These are phyloP conservation scores for Cruciata laevipes DNA, from an alignment of 257 asterid species.

Conservation along the genomic window DNA sequence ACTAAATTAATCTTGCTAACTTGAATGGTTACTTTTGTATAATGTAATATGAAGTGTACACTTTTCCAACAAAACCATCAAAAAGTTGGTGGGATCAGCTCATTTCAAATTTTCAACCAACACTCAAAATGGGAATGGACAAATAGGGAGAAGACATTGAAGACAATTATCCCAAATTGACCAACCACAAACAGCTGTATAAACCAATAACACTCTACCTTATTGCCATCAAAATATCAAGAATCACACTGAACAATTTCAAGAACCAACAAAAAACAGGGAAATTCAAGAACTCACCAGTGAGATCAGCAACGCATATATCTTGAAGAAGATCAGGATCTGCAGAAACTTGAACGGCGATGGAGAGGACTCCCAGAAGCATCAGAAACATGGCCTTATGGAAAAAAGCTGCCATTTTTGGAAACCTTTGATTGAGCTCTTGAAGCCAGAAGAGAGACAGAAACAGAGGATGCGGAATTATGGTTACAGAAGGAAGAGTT, in stretches of 20 bases:
- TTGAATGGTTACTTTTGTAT: too few species aligned
- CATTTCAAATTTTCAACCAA: neutral
- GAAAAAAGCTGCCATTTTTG: constrained; percentile 17
- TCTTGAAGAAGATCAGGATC: constrained; percentile 39
- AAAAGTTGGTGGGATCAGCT: neutral
- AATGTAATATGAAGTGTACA: too few species aligned
- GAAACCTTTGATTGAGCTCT: neutral
- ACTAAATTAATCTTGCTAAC: neutral
- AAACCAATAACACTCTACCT: neutral
- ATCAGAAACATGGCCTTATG: neutral
- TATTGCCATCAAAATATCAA: neutral
- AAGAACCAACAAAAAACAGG: too few species aligned
- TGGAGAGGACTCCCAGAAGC: constrained; percentile 10
- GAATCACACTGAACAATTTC: too few species aligned
- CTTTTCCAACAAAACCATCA: neutral
- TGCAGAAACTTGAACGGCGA: constrained; percentile 13
- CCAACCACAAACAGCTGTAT: constrained; percentile 2
- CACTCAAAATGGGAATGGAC: constrained; percentile 9
- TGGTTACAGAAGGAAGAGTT: neutral
- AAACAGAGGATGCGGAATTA: neutral
- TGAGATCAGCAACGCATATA: constrained; percentile 35
- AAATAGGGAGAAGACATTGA: constrained; percentile 1
- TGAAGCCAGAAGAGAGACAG: neutral
- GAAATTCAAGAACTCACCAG: neutral
- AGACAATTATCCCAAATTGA: neutral